These are phyloP conservation scores for Bacidia gigantensis DNA, from an alignment of 495 filamentous ascomycete species.

Conservation along the genomic window DNA sequence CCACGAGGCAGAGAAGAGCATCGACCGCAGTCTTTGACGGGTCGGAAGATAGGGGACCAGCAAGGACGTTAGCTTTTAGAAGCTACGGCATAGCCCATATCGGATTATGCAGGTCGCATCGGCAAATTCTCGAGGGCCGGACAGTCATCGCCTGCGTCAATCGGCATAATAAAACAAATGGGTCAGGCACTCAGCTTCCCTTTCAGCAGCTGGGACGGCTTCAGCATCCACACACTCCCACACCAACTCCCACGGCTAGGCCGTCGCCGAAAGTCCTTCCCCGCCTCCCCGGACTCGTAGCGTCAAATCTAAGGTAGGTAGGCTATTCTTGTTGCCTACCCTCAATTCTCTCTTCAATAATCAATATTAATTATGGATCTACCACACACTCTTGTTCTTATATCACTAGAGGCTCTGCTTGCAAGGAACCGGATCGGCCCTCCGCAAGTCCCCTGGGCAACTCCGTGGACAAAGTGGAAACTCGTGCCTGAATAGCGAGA, in stretches of 20 bases:
- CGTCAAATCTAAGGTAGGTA: neutral
- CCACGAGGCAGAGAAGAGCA: neutral
- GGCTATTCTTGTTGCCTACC: neutral
- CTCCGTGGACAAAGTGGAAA: no score
- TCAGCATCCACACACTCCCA: neutral
- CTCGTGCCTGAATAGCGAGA: no score
- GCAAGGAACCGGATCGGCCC: no score
- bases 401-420: no score
- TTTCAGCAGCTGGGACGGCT: neutral
- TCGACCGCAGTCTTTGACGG: neutral
- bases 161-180: neutral
- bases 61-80: neutral
- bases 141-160: neutral
- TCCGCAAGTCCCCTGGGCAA: no score
- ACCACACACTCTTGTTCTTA: no score
- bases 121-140: neutral
- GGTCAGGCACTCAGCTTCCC: neutral
- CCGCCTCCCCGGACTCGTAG: neutral
- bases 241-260: neutral
- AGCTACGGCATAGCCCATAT: neutral
- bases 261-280: neutral
- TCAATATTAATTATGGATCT: no score
- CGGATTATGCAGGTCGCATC: neutral
- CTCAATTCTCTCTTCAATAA: no score
- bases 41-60: neutral